These are phyloP conservation scores for Alternaria triticina DNA, from an alignment of 2,329 filamentous ascomycete species.

Conservation along the genomic window DNA sequence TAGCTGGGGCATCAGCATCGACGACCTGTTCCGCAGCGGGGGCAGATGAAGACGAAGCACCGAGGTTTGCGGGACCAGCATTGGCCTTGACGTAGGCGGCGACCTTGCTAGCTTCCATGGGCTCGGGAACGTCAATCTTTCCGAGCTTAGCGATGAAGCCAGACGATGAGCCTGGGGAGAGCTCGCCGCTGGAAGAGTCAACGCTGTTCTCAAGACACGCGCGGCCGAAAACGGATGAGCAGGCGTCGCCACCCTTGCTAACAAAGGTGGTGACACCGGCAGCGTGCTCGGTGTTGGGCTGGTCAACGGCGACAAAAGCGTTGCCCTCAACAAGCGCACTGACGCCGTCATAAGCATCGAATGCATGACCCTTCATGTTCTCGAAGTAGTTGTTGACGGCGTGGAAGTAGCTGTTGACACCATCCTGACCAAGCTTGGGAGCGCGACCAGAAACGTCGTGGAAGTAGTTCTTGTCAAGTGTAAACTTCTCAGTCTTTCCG, in stretches of 20 bases:
- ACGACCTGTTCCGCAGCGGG: not conserved
- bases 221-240: slow-evolving; percentile 24
- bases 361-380: slow-evolving; percentile 51
- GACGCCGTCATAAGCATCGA: slow-evolving; percentile 46
- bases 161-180: slow-evolving; percentile 13
- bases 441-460: slow-evolving; percentile 54
- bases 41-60: slow-evolving; percentile 6
- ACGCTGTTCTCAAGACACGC: slow-evolving; percentile 26
- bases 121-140: slow-evolving; percentile 16
- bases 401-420: slow-evolving; percentile 27
- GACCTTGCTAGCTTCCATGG: slow-evolving; percentile 22
- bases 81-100: slow-evolving; percentile 29
- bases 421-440: slow-evolving; percentile 52
- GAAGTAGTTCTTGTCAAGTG: slow-evolving; percentile 54
- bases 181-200: slow-evolving; percentile 26
- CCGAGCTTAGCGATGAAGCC: slow-evolving; percentile 22
- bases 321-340: slow-evolving; percentile 53
- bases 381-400: slow-evolving; percentile 45
- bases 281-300: slow-evolving; percentile 44
- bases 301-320: slow-evolving; percentile 52
- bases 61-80: slow-evolving; percentile 26
- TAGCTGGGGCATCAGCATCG: not conserved
- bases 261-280: slow-evolving; percentile 36
- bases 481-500: slow-evolving; percentile 51
- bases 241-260: slow-evolving; percentile 34